Evolutionary conservation across 192 early-diverging fungal genomes (phyloP).

Genomic region (Linnemannia hyalina): DNA sequence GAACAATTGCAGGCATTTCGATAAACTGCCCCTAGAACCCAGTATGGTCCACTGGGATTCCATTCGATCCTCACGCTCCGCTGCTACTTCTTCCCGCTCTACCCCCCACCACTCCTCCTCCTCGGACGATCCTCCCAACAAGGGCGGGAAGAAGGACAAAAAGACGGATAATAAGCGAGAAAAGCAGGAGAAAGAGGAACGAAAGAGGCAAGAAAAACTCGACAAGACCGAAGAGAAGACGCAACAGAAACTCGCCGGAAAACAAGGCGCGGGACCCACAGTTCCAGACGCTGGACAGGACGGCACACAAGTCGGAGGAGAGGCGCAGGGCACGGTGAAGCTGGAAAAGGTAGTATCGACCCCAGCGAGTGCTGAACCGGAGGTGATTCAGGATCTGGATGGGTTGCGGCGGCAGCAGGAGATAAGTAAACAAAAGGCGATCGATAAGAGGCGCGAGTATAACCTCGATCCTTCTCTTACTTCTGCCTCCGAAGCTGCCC

Average conservation of each 20-base stretch:
- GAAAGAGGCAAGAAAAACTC: neutral
- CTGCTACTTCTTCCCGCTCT: neutral
- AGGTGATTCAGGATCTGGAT: conserved; percentile 24
- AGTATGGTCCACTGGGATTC: conserved; percentile 32
- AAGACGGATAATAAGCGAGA: neutral
- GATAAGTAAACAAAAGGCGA: neutral
- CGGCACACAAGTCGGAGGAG: neutral
- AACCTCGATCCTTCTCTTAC: neutral
- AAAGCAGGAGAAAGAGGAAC: neutral
- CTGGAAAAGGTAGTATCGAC: neutral
- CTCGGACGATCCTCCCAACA: neutral
- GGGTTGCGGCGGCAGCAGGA: conserved; percentile 22
- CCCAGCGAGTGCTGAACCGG: neutral
- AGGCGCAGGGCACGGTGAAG: neutral
- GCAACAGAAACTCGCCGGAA: neutral
- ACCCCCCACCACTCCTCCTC: neutral
- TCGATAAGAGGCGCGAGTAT: conserved; percentile 32
- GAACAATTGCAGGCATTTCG: conserved; percentile 20
- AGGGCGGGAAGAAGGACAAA: neutral
- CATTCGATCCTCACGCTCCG: conserved; percentile 11
- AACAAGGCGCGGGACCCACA: neutral
- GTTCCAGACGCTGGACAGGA: neutral
- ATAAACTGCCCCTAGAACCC: conserved; percentile 16
- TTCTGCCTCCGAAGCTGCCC: neutral
- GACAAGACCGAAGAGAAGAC: neutral